Evolutionary conservation across 257 asterid species (phyloP).

Genomic region (Buddleja alternifolia): DNA sequence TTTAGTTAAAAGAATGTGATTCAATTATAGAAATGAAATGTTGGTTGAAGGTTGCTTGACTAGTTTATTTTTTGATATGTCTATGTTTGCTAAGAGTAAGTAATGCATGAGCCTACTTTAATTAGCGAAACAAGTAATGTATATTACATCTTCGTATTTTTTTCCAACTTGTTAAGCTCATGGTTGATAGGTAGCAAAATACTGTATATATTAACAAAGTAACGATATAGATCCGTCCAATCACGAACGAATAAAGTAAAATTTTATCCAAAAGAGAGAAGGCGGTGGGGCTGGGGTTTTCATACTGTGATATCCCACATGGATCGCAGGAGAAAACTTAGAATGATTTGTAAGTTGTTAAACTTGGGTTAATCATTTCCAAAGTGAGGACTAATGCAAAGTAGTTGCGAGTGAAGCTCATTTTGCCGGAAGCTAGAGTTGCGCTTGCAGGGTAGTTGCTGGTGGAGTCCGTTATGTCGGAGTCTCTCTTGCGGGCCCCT

Average conservation of each 20-base stretch:
- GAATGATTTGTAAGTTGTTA: not conserved
- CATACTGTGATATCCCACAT: no score
- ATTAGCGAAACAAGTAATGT: not conserved
- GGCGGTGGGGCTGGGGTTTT: no score
- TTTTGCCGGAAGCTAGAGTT: no score
- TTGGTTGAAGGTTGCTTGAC: constrained; percentile 19
- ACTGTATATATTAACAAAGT: not conserved
- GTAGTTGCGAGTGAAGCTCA: no score
- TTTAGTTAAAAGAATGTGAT: not conserved
- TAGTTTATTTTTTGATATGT: not conserved
- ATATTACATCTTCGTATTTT: constrained; percentile 13
- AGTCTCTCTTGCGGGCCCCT: no score
- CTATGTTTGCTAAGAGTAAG: not conserved
- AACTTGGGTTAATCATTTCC: not conserved
- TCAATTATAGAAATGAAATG: constrained; percentile 11
- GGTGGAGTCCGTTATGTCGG: no score
- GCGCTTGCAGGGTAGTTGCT: no score
- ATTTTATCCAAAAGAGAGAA: no score
- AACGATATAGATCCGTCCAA: no score
- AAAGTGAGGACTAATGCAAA: no score
- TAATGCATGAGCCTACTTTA: not conserved
- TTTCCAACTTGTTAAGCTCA: not conserved
- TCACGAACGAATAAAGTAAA: no score
- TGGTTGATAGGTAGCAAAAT: not conserved
- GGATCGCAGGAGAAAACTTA: no score